Evolutionary conservation across 345 rosid genomes (phyloP).

Genomic region (Turnera subulata): DNA sequence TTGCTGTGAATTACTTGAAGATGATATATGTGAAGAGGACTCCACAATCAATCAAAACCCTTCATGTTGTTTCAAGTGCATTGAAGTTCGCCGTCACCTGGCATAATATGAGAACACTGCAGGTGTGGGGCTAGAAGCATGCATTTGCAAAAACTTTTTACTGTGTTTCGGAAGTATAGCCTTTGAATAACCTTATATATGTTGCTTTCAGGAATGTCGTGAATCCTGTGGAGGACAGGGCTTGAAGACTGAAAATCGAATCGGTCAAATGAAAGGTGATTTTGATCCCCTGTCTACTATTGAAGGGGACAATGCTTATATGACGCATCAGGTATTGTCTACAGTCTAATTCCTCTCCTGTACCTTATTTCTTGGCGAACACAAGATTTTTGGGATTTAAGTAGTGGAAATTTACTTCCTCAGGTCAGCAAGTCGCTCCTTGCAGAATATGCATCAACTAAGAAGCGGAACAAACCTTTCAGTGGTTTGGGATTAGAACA

Average conservation of each 20-base stretch:
- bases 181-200: background rate
- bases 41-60: slow-evolving; percentile 62
- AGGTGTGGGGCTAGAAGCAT: slow-evolving; percentile 38
- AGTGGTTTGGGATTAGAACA: slow-evolving; percentile 78
- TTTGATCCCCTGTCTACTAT: slow-evolving; percentile 85
- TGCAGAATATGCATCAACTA: slow-evolving; percentile 58
- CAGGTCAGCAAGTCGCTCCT: slow-evolving; percentile 94
- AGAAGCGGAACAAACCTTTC: slow-evolving; percentile 64
- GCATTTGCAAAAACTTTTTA: background rate
- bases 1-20: slow-evolving; percentile 77
- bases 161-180: background rate
- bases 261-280: slow-evolving; percentile 85
- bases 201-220: slow-evolving; percentile 69
- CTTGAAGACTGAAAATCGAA: slow-evolving; percentile 74
- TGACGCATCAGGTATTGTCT: slow-evolving; percentile 81
- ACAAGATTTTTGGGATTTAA: background rate
- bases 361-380: too few species aligned
- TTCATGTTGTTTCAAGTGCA: slow-evolving; percentile 85
- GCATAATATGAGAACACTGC: slow-evolving; percentile 95
- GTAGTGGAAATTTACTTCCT: background rate
- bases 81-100: slow-evolving; percentile 70
- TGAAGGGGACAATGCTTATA: slow-evolving; percentile 87
- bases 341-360: too few species aligned
- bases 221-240: slow-evolving; percentile 99
- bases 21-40: slow-evolving; percentile 67